Evolutionary conservation across 1,284 basidiomycete species (phyloP).

Genomic region (Sporisorium graminicola): DNA sequence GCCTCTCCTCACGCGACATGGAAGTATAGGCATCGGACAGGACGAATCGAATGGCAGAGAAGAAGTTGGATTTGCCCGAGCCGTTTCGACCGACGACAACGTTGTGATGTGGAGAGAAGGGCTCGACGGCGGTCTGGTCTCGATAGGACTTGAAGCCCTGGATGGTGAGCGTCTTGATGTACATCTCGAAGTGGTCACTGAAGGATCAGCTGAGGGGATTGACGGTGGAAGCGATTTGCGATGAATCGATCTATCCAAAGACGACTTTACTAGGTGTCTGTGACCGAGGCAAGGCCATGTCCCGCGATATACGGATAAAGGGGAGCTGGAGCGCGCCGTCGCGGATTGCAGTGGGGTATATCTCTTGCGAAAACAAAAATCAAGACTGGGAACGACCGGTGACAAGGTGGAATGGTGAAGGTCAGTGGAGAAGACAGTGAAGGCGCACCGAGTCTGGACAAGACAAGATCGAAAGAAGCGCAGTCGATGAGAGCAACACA

Average conservation of each 20-base stretch:
- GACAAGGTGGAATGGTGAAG: constrained; percentile 2
- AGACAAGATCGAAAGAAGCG: constrained; percentile 1
- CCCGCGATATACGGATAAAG: background rate
- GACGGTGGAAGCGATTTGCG: background rate
- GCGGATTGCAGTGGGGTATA: background rate
- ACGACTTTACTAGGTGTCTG: constrained; percentile 9
- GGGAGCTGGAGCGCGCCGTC: background rate
- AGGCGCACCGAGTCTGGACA: background rate
- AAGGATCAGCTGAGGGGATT: background rate
- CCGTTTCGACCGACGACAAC: constrained; percentile 70
- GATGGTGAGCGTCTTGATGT: constrained; percentile 65
- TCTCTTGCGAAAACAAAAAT: background rate
- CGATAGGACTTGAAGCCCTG: constrained; percentile 93
- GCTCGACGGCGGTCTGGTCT: constrained; percentile 74
- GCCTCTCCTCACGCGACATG: constrained; percentile 92
- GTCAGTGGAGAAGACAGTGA: constrained; percentile 3
- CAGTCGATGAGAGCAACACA: constrained; percentile 14
- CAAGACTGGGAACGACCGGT: background rate
- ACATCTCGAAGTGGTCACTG: constrained; percentile 28
- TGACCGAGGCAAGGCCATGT: constrained; percentile 12
- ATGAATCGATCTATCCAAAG: background rate
- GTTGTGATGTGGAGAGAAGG: constrained; percentile 71
- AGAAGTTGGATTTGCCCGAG: constrained; percentile 70
- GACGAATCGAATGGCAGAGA: constrained; percentile 87
- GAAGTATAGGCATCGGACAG: constrained; percentile 97